These are phyloP conservation scores for Xylaria hypoxylon DNA, from an alignment of 2,329 filamentous ascomycete genomes.

Conservation along the genomic window DNA sequence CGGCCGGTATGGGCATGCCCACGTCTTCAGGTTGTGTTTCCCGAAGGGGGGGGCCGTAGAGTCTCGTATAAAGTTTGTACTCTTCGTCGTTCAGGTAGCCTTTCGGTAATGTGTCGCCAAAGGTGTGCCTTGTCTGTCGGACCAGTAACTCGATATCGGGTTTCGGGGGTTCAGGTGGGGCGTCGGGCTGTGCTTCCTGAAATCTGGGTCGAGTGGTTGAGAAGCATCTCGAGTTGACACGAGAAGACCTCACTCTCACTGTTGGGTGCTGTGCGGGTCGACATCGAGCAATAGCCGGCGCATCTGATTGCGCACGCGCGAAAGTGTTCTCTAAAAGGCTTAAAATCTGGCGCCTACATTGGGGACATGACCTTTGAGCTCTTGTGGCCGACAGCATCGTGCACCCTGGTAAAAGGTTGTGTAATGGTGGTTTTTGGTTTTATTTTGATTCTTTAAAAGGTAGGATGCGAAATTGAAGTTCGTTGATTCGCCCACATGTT, in stretches of 20 bases:
- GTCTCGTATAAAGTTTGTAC: slow-evolving; percentile 38
- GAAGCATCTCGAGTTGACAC: slow-evolving; percentile 40
- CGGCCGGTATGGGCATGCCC: slow-evolving; percentile 77
- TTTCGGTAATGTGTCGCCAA: slow-evolving; percentile 40
- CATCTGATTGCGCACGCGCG: slow-evolving; percentile 40
- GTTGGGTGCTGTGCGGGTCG: slow-evolving; percentile 31
- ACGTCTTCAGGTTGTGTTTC: slow-evolving; percentile 53
- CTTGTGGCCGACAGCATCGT: slow-evolving; percentile 56
- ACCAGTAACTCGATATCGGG: slow-evolving; percentile 40
- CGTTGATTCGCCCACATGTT: slow-evolving; percentile 7
- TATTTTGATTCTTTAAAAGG: neutral
- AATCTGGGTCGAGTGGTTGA: slow-evolving; percentile 41
- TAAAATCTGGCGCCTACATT: slow-evolving; percentile 54
- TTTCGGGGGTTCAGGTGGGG: slow-evolving; percentile 3
- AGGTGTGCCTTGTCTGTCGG: slow-evolving; percentile 37
- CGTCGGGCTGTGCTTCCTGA: slow-evolving; percentile 3
- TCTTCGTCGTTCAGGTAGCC: slow-evolving; percentile 38
- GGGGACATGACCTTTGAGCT: slow-evolving; percentile 53
- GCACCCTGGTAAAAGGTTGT: neutral
- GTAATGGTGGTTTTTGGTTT: neutral
- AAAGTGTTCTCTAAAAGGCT: slow-evolving; percentile 54
- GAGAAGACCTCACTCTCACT: slow-evolving; percentile 26
- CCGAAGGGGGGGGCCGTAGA: slow-evolving; percentile 39
- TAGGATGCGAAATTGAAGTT: slow-evolving; percentile 23
- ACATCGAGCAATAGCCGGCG: slow-evolving; percentile 32